A percentile compares a stretch with the other conserved stretches of the same genome.
Conservation (phyloP, 768 basidiomycete genomes). For the Royoungia palumana region DNA sequence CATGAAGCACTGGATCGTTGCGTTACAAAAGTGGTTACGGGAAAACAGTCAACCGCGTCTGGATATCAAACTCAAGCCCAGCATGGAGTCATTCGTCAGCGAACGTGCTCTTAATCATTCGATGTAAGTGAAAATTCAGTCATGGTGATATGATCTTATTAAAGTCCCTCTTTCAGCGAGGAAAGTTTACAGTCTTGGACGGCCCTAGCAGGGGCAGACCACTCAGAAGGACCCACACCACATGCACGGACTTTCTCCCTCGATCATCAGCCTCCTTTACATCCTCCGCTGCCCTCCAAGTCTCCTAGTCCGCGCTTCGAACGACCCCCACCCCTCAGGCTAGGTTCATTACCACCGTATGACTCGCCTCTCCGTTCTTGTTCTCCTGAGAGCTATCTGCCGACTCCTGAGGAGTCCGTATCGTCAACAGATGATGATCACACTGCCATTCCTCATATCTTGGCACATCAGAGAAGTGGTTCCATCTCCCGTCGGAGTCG, state of each 20-base stretch:
- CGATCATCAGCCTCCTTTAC: constrained; percentile 55
- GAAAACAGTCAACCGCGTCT: constrained; percentile 37
- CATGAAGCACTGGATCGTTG: constrained; percentile 69
- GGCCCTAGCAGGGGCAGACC: constrained; percentile 37
- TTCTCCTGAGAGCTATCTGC: constrained; percentile 53
- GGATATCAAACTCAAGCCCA: constrained; percentile 33
- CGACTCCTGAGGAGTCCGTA: constrained; percentile 56
- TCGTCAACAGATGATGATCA: constrained; percentile 46
- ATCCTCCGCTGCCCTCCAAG: constrained; percentile 23
- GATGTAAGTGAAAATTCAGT: constrained; percentile 19
- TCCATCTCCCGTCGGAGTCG: constrained; percentile 44
- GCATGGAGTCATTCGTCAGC: constrained; percentile 49
- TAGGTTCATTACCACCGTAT: constrained; percentile 43
- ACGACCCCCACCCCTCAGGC: constrained; percentile 47
- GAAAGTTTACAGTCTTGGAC: constrained; percentile 44
- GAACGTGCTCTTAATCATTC: constrained; percentile 39
- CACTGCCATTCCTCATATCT: constrained; percentile 25
- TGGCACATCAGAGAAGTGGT: constrained; percentile 47
- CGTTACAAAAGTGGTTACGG: constrained; percentile 75
- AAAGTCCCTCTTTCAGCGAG: constrained; percentile 30
- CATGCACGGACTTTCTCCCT: constrained; percentile 61
- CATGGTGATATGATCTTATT: constrained; percentile 1
- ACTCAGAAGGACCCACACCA: constrained; percentile 39
- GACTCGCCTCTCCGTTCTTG: constrained; percentile 45
- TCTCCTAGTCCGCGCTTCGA: constrained; percentile 29